Percentiles rank a stretch among this genome's conserved stretches.
Conservation (phyloP, 345 rosid species). For the Arabis alpina region DNA sequence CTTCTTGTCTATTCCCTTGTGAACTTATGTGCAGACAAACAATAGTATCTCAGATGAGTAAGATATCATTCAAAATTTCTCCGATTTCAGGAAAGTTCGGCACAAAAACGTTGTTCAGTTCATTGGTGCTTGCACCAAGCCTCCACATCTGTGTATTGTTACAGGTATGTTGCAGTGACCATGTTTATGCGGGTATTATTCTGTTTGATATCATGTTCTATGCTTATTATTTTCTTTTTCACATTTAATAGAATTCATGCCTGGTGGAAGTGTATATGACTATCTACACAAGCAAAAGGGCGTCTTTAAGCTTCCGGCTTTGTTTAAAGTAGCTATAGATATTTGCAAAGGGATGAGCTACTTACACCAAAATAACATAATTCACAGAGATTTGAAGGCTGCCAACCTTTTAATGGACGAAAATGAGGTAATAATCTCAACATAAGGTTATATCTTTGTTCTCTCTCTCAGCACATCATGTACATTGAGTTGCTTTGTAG, state of each 20-base stretch:
- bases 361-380: slow-evolving; percentile 91
- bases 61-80: slow-evolving; percentile 24
- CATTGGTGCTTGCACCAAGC: slow-evolving; percentile 97
- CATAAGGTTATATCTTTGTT: neutral
- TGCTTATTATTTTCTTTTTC: slow-evolving; percentile 18
- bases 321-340: slow-evolving; percentile 90
- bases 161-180: slow-evolving; percentile 59
- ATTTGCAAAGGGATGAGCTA: slow-evolving; percentile 98
- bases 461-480: neutral
- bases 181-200: slow-evolving; percentile 6
- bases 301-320: slow-evolving; percentile 83
- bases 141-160: slow-evolving; percentile 87
- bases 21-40: slow-evolving; percentile 10
- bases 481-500: slow-evolving; percentile 12
- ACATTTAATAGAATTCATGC: slow-evolving; percentile 71
- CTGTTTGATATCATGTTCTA: slow-evolving; percentile 18
- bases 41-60: slow-evolving; percentile 20
- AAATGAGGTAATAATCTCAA: slow-evolving; percentile 67
- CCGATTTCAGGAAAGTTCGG: slow-evolving; percentile 76
- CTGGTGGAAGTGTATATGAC: slow-evolving; percentile 98
- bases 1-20: slow-evolving; percentile 14
- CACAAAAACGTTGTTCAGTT: slow-evolving; percentile 97
- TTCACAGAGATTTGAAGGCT: slow-evolving; percentile 95
- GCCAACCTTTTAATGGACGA: slow-evolving; percentile 99
- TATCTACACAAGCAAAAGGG: slow-evolving; percentile 95